Evolutionary conservation across 1,284 basidiomycete genomes (phyloP).

Genomic region (Sanghuangporus baumii): DNA sequence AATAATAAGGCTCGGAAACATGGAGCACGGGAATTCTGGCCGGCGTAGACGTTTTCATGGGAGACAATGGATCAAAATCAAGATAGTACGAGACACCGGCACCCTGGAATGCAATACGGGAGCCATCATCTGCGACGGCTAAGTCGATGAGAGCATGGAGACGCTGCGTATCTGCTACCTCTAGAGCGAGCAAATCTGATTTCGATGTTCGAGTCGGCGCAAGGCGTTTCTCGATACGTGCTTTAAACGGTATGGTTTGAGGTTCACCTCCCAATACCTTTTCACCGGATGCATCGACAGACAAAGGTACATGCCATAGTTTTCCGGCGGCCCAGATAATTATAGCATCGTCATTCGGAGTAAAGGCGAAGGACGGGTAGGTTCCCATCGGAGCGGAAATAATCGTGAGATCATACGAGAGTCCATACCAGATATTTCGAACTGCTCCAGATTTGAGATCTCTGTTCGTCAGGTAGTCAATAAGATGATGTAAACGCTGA

Average conservation of each 20-base stretch:
- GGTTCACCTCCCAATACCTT: constrained; percentile 37
- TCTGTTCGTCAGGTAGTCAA: constrained; percentile 30
- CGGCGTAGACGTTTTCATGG: constrained; percentile 19
- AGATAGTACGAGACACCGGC: constrained; percentile 49
- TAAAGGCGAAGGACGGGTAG: constrained; percentile 68
- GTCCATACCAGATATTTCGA: constrained; percentile 60
- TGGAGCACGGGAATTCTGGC: constrained; percentile 44
- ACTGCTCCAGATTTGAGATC: constrained; percentile 61
- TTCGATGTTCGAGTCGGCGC: constrained; percentile 50
- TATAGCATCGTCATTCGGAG: constrained; percentile 52
- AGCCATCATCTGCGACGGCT: constrained; percentile 46
- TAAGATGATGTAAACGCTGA: background rate
- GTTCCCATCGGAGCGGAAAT: constrained; percentile 71
- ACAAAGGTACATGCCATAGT: constrained; percentile 55
- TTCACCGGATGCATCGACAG: constrained; percentile 44
- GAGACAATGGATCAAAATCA: constrained; percentile 28
- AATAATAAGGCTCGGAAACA: constrained; percentile 51
- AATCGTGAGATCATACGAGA: constrained; percentile 56
- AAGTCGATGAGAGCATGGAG: constrained; percentile 58
- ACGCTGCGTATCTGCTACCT: constrained; percentile 47
- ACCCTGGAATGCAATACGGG: constrained; percentile 49
- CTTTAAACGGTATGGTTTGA: constrained; percentile 49
- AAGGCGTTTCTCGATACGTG: constrained; percentile 54
- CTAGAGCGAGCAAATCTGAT: constrained; percentile 44
- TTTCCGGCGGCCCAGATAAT: constrained; percentile 71